Conservation (phyloP, 495 filamentous ascomycete genomes). For the Lepraria neglecta region DNA sequence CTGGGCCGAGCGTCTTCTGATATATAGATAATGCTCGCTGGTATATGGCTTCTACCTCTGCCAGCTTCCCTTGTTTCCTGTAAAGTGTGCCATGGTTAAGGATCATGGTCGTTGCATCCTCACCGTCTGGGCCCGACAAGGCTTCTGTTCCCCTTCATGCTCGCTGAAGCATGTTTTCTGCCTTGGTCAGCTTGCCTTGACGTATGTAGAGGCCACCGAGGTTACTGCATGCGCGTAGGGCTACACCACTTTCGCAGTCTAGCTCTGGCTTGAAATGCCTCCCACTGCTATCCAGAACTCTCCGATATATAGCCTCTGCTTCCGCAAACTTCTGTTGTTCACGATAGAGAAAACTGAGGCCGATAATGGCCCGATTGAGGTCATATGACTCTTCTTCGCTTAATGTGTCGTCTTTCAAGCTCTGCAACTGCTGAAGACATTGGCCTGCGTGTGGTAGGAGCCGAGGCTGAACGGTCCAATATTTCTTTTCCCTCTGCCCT, state of each 20-base stretch:
- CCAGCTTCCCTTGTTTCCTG: conserved; percentile 25
- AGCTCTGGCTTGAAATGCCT: neutral
- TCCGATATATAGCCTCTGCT: neutral
- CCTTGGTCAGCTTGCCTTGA: conserved; percentile 25
- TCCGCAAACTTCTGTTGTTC: neutral
- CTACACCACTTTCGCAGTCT: neutral
- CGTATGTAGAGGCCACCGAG: conserved; percentile 19
- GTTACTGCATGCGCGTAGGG: neutral
- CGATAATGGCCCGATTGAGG: neutral
- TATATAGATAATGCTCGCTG: conserved; percentile 31
- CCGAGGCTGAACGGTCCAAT: neutral
- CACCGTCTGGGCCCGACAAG: conserved; percentile 4
- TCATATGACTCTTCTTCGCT: neutral
- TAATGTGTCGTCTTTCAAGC: neutral
- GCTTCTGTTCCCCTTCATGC: conserved; percentile 13
- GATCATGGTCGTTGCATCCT: conserved; percentile 9
- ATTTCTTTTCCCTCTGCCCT: neutral
- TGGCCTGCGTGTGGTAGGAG: neutral
- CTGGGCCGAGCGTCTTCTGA: conserved; percentile 29
- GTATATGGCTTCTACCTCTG: conserved; percentile 33
- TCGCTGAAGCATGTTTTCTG: conserved; percentile 22
- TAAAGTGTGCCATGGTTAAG: conserved; percentile 25
- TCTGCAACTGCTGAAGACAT: neutral
- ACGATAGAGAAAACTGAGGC: neutral
- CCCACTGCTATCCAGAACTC: neutral